phyloP scores from a whole-genome alignment of 2,329 filamentous ascomycete genomes.

The Colletotrichum musicola region DNA sequence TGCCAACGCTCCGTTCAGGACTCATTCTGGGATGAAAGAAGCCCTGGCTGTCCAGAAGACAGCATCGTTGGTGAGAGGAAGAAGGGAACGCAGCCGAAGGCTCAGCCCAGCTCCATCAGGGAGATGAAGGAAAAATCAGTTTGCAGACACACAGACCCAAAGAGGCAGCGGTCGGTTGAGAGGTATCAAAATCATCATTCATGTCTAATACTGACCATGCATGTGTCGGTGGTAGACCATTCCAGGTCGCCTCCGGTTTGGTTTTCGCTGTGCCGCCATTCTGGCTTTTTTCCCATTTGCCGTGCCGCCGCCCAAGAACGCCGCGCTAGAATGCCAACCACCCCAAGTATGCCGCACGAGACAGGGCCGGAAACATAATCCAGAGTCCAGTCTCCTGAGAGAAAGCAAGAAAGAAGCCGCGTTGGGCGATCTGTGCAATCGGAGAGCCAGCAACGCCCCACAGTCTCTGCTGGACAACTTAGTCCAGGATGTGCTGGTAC shows the following conservation, averaged over 20 bases:
- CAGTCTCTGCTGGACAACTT: slow-evolving; percentile 22
- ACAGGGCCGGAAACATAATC: slow-evolving; percentile 15
- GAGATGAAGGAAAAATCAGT: slow-evolving; percentile 37
- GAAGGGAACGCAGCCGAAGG: background rate
- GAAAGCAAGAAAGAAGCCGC: slow-evolving; percentile 27
- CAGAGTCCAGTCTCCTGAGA: slow-evolving; percentile 17
- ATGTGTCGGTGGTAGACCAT: slow-evolving; percentile 20
- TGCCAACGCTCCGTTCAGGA: slow-evolving; percentile 89
- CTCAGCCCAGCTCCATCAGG: background rate
- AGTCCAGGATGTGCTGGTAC: slow-evolving; percentile 76
- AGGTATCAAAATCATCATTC: slow-evolving; percentile 41
- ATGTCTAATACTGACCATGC: slow-evolving; percentile 39
- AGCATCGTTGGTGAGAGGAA: slow-evolving; percentile 70
- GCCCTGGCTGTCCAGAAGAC: slow-evolving; percentile 80
- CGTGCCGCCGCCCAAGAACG: slow-evolving; percentile 41
- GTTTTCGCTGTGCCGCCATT: slow-evolving; percentile 40
- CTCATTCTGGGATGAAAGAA: slow-evolving; percentile 75
- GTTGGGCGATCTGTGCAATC: slow-evolving; percentile 35
- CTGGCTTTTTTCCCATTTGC: slow-evolving; percentile 34
- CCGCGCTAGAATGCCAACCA: slow-evolving; percentile 49
- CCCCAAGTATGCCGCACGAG: slow-evolving; percentile 35
- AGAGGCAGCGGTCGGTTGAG: slow-evolving; percentile 36
- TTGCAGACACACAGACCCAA: slow-evolving; percentile 22
- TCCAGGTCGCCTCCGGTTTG: slow-evolving; percentile 20
- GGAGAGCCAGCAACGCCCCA: slow-evolving; percentile 43